Base-by-base conservation (phyloP, 805 yeast species). In the Sugiyamaella qingdaonensis region DNA sequence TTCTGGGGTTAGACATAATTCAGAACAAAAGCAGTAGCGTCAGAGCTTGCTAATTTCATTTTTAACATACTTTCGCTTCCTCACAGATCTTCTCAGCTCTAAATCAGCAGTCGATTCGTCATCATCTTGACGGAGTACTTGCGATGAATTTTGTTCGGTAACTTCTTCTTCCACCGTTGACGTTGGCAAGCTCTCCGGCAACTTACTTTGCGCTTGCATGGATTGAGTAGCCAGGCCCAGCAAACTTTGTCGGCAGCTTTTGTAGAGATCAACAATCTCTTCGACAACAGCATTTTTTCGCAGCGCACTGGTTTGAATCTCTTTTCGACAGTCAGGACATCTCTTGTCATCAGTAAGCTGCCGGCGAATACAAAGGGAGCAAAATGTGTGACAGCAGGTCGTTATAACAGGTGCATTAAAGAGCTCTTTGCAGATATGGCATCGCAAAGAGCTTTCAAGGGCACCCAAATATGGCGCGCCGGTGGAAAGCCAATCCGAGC, bases 341-440 rank as follows among this genome's bases (percentile, higher is more conserved):
- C 76, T 72, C 16, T 78, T 77, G 31, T 78, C 79, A 36, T 68
- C 68, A n/a, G 81, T 71, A 37, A 91, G 69, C 57, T 85, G 81
- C 56, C 85, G 79, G 54, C 96, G 74, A 29, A 91, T 86, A 66
- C 98, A 91, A 11, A 83, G 75, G 0, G 96, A 88, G 68, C 98
- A 91, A 66, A 89, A 91, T 0, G 91, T 84, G 67, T 91, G 97
- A 35, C 87, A 85, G 72, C 98, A 91, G 1, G 85, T 78, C 0
- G 97, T 87, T 42, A 86, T 70, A 35, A 88, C 88, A 1, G 98
- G 97, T 0, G 91, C 86, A 32, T 71, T 77, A 51, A 87, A 73
- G 58, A 85, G 80, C 55, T 89, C 97, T 62, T 90, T 88, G 68
- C 98, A 91, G 9, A 91, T 86, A 61, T 86, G 90, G 65, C 98